Evolutionary conservation across 352 stramenopile species (phyloP), one percentile per base, ranked within the genome.

Genomic region (Peronospora farinosa): DNA sequence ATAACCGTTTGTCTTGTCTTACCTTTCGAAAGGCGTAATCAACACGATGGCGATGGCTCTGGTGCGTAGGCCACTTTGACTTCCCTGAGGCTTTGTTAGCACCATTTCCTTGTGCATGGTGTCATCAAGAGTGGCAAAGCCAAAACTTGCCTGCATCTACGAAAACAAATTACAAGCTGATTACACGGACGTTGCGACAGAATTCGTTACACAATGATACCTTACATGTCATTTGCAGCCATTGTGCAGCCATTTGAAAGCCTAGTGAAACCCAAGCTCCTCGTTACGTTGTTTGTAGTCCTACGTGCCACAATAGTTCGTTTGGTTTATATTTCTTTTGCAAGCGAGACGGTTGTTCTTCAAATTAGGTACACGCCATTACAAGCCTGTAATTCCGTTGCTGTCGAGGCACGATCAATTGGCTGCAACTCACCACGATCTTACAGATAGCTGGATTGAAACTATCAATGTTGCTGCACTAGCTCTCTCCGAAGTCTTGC

Each of bases 211-310:
- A 37, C 28, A 50, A 11, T 35, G 38, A 5, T 33, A 16, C 42
- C 45, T 40, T 63, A 88, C 81, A 73, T 67, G 45, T 92, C 79
- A 47, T 74, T 81, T n/a, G n/a, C n/a, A n/a, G n/a, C n/a, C n/a
- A n/a, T n/a, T n/a, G n/a, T 5, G 75, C 77, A 27, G 82, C 79
- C 79, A 91, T 92, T 48, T 83, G 80, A 51, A 91, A 92, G n/a
- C n/a, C 79, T 79, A 15, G 71, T 79, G 79, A 56, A 73, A 92
- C 2, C 91, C 82, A 54, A 74, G 90, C 12, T 89, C 82, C n/a
- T 87, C 73, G 37, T 88, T 78, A 1, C 51, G 60, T 28, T 72
- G 77, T 31, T 90, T 75, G 21, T 73, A 76, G 15, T 86, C 78
- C 69, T 78, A 58, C 27, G 15, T 21, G 60, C 32, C 23, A 50